A percentile compares a stretch with the other conserved stretches of the same genome.
Conservation (phyloP, 805 yeast species). For the Teunomyces barrocoloradensis region DNA sequence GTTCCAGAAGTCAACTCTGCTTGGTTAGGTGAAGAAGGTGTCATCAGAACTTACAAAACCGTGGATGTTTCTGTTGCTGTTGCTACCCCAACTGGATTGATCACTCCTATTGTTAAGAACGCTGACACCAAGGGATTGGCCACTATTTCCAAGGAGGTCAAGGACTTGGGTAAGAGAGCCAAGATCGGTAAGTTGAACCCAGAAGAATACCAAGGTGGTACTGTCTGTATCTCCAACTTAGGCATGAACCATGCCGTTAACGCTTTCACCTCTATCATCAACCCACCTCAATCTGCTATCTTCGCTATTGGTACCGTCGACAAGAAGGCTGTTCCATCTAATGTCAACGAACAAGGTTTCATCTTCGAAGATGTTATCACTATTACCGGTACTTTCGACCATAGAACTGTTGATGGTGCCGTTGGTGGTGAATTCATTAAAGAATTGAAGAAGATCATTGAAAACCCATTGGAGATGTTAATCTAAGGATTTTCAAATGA, state of each 20-base stretch:
- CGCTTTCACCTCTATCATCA: conserved; percentile 92
- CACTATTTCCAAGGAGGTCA: conserved; percentile 75
- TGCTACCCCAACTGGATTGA: conserved; percentile 94
- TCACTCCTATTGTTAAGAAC: conserved; percentile 91
- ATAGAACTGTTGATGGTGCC: conserved; percentile 97
- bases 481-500: conserved; percentile 46
- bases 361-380: conserved; percentile 87
- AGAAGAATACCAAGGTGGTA: conserved; percentile 99
- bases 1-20: conserved; percentile 94
- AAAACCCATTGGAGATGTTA: conserved; percentile 93
- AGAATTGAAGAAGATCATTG: conserved; percentile 85
- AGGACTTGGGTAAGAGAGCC: conserved; percentile 95
- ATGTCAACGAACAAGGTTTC: conserved; percentile 86
- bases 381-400: conserved; percentile 96
- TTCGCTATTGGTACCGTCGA: conserved; percentile 92
- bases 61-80: conserved; percentile 99
- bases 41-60: conserved; percentile 85
- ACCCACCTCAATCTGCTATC: conserved; percentile 96
- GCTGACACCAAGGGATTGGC: conserved; percentile 87
- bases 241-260: conserved; percentile 97
- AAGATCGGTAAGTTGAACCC: conserved; percentile 90
- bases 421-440: conserved; percentile 95
- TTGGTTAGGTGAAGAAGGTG: conserved; percentile 86
- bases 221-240: conserved; percentile 96
- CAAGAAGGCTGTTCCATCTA: conserved; percentile 91